Evolutionary conservation across 768 basidiomycete genomes (phyloP).

Genomic region (Candolleomyces aberdarensis): DNA sequence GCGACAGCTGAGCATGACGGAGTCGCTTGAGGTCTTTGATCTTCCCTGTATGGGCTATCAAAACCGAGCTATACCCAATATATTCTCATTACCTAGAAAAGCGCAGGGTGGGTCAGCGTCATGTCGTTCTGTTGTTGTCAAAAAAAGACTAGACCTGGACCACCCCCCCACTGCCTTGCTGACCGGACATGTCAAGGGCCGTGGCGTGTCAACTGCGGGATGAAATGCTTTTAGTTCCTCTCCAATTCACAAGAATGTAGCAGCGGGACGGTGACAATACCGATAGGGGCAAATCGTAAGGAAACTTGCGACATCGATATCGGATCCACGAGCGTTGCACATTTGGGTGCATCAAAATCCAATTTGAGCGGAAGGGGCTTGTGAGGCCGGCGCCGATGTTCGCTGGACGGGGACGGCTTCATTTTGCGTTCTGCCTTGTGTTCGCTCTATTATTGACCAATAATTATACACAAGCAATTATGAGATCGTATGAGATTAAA

Average conservation of each 20-base stretch:
- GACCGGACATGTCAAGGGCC: too few relatives aligned
- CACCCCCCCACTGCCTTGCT: too few relatives aligned
- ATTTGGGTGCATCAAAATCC: neutral
- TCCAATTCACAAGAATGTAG: neutral
- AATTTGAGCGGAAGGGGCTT: neutral
- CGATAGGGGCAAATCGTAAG: neutral
- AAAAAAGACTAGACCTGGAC: too few relatives aligned
- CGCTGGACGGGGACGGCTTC: neutral
- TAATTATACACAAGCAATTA: constrained; percentile 12
- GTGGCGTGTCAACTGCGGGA: neutral
- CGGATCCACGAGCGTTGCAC: neutral
- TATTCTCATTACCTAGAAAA: too few relatives aligned
- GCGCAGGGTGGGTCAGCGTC: too few relatives aligned
- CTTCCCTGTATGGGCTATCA: too few relatives aligned
- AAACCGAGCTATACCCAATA: too few relatives aligned
- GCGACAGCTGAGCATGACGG: too few relatives aligned
- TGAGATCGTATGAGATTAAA: constrained; percentile 13
- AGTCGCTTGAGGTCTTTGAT: too few relatives aligned
- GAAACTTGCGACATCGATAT: neutral
- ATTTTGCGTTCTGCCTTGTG: neutral
- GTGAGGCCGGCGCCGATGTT: neutral
- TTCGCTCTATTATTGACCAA: constrained; percentile 11
- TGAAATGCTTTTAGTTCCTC: neutral
- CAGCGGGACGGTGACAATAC: neutral
- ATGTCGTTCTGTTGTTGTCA: too few relatives aligned